These are phyloP conservation scores for Arthroderma sp. DNA, from an alignment of 2,329 filamentous ascomycete species.

Conservation along the genomic window DNA sequence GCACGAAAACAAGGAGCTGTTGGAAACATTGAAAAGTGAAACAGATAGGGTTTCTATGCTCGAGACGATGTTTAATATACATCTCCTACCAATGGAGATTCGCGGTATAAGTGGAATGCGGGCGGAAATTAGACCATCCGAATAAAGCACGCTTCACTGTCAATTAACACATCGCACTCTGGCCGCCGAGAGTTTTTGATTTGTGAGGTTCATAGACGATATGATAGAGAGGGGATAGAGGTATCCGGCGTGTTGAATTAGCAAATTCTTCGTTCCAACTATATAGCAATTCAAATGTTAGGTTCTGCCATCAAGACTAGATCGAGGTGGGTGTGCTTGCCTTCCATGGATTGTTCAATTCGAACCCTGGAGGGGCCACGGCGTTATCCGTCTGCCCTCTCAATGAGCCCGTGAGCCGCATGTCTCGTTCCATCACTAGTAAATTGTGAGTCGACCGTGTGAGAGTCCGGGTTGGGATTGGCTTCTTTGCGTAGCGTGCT, in stretches of 20 bases:
- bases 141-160: neutral
- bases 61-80: constrained; percentile 40
- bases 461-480: neutral
- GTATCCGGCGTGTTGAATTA: constrained; percentile 12
- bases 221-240: too few species aligned
- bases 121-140: constrained; percentile 25
- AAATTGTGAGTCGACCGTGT: constrained; percentile 6
- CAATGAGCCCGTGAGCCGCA: constrained; percentile 47
- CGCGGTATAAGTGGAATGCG: constrained; percentile 37
- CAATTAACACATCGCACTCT: neutral
- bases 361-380: constrained; percentile 48
- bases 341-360: constrained; percentile 56
- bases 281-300: neutral
- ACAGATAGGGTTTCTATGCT: constrained; percentile 41
- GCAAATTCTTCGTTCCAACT: constrained; percentile 30
- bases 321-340: constrained; percentile 27
- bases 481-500: neutral
- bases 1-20: constrained; percentile 36
- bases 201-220: too few species aligned
- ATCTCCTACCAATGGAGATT: constrained; percentile 38
- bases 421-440: constrained; percentile 55
- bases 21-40: constrained; percentile 39
- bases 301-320: neutral
- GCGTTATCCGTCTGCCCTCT: constrained; percentile 50
- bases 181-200: too few species aligned